Percentiles rank a stretch among this genome's conserved stretches.
Conservation (phyloP, 768 basidiomycete species). For the Leccinellum rugosiceps region DNA sequence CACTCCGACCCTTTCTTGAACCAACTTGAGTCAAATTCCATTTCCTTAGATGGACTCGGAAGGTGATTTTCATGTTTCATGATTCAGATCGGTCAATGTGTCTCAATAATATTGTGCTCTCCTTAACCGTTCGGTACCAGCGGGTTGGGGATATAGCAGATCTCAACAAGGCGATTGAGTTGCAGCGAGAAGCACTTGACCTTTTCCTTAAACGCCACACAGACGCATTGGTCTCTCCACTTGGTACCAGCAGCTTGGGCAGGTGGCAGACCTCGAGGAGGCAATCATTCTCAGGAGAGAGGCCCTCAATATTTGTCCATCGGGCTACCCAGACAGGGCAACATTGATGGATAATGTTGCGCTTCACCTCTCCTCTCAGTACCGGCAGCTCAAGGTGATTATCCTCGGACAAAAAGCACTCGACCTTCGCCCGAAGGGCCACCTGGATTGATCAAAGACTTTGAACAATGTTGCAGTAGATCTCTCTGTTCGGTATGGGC, state of each 20-base stretch:
- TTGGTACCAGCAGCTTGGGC: not conserved
- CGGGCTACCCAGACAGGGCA: not conserved
- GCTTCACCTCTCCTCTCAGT: not conserved
- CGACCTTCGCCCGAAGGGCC: not conserved
- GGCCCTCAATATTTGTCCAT: not conserved
- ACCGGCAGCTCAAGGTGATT: not conserved
- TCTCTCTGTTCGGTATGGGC: not conserved
- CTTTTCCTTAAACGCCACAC: not conserved
- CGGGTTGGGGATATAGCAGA: not conserved
- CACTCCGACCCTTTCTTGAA: too few relatives aligned
- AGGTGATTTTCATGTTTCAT: not conserved
- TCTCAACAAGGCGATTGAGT: not conserved
- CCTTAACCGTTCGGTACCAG: not conserved
- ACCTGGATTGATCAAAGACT: not conserved
- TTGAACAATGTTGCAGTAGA: not conserved
- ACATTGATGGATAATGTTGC: not conserved
- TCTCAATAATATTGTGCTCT: too few relatives aligned
- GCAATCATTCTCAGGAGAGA: not conserved
- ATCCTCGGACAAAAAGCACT: not conserved
- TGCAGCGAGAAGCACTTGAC: not conserved
- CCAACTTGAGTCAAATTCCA: too few relatives aligned
- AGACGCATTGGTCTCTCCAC: not conserved
- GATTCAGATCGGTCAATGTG: not conserved
- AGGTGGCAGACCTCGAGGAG: not conserved
- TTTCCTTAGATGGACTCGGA: too few relatives aligned